A percentile compares a stretch with the other conserved stretches of the same genome.
Conservation (phyloP, 2,329 filamentous ascomycete species). For the Diaporthe destruens region DNA sequence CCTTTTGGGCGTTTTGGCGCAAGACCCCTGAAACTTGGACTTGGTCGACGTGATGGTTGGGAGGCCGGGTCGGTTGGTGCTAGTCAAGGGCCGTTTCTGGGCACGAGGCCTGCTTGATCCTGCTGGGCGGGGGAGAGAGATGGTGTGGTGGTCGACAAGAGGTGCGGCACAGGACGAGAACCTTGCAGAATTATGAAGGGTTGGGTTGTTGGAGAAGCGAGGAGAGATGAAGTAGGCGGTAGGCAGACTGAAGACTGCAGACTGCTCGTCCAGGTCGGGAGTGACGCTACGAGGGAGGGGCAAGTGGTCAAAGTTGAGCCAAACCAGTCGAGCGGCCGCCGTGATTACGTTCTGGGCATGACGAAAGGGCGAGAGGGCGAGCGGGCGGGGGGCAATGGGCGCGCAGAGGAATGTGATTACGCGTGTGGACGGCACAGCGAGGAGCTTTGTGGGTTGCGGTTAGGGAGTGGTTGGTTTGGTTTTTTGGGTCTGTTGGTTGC, state of each 20-base stretch:
- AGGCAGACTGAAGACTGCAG: slow-evolving; percentile 11
- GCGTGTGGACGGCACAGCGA: slow-evolving; percentile 12
- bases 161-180: slow-evolving; percentile 27
- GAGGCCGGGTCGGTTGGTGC: slow-evolving; percentile 5
- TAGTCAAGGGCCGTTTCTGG: not conserved
- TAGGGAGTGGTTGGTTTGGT: not conserved
- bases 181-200: not conserved
- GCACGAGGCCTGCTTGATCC: slow-evolving; percentile 17
- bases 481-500: not conserved
- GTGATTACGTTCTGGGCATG: slow-evolving; percentile 24
- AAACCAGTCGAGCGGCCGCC: slow-evolving; percentile 33
- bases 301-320: not conserved
- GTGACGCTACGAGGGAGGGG: slow-evolving; percentile 4
- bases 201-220: not conserved
- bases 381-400: not conserved
- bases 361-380: not conserved
- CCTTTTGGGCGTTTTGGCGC: not conserved
- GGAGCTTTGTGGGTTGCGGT: not conserved
- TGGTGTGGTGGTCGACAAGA: slow-evolving; percentile 18
- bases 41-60: slow-evolving; percentile 11
- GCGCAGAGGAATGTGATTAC: slow-evolving; percentile 3
- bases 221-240: not conserved
- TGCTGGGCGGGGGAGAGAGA: not conserved
- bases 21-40: slow-evolving; percentile 16
- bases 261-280: not conserved